Evolutionary conservation across 1,284 basidiomycete genomes (phyloP), one percentile per base, ranked within the genome.

Genomic region (Ustilago curta): DNA sequence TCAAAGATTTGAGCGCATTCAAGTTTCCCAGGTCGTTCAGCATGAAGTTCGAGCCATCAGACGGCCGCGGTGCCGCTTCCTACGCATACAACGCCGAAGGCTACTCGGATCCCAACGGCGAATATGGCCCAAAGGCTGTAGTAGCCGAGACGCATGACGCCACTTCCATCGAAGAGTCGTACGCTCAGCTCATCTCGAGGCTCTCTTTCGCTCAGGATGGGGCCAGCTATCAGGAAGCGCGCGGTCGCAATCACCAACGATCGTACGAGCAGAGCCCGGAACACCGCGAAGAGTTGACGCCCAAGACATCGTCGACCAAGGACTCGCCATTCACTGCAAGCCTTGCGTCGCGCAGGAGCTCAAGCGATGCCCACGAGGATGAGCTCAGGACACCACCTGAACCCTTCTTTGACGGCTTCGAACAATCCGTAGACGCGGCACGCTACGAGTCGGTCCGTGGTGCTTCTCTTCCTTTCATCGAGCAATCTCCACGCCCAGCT

Each of bases 361-460:
- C 62, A 11, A 69, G 71, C 62, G 70, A 73, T 19, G 59, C 32
- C 3, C 45, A 64, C 44, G 66, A 74, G 1, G 61, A 74, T 27
- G 71, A 74, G 59, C 32, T 69, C 29, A 50, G 48, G 25, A 74
- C 71, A n/a, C 71, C 71, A 1, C 71, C 71, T n/a, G 66, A 74
- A 25, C 51, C 71, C 16, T 51, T 35, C 39, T 60, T 49, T n/a
- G 61, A 53, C 5, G 39, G 53, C 0, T 68, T 71, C 23, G 60
- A 59, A 18, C 21, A 44, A 12, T 43, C 59, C 0, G 8, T 29
- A 2, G 50, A 52, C 12, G 25, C 25, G n/a, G 27, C n/a, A 12
- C 23, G 31, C 25, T n/a, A 27, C 19, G 21, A 21, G n/a, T 35
- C 31, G 14, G 19, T 19, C 19, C 39, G n/a, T 43, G 27, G 23